phyloP scores from a whole-genome alignment of 1,139 yeast species.

The Arxiozyma slooffiae region DNA sequence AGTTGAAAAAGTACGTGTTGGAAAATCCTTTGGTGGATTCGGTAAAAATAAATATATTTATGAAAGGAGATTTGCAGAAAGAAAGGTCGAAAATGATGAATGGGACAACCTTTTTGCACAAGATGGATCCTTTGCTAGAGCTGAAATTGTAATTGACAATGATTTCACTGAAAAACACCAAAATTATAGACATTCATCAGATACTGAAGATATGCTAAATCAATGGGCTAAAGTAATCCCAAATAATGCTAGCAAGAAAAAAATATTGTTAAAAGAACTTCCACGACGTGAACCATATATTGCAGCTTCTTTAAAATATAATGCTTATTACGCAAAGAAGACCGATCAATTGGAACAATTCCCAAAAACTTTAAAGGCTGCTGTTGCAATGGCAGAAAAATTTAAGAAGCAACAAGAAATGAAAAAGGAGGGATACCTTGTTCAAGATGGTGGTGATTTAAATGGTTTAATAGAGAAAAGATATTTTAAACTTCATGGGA shows the following conservation, averaged over 20 bases:
- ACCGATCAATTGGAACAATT: slow-evolving; percentile 45
- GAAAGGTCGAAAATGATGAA: slow-evolving; percentile 41
- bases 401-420: slow-evolving; percentile 35
- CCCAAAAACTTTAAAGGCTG: slow-evolving; percentile 56
- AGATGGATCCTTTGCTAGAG: slow-evolving; percentile 84
- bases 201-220: slow-evolving; percentile 43
- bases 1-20: slow-evolving; percentile 40
- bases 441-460: slow-evolving; percentile 74
- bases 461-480: slow-evolving; percentile 45
- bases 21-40: slow-evolving; percentile 25
- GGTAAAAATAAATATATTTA: slow-evolving; percentile 32
- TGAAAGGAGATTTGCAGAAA: slow-evolving; percentile 45
- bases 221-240: slow-evolving; percentile 60
- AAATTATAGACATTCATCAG: slow-evolving; percentile 37
- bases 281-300: slow-evolving; percentile 44
- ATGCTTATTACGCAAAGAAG: slow-evolving; percentile 64
- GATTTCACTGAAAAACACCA: slow-evolving; percentile 23
- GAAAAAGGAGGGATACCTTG: slow-evolving; percentile 49
- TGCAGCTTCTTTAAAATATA: slow-evolving; percentile 59
- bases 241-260: slow-evolving; percentile 23
- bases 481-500: slow-evolving; percentile 50
- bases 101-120: slow-evolving; percentile 55
- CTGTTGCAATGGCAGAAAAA: slow-evolving; percentile 44
- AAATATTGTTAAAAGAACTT: slow-evolving; percentile 23
- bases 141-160: slow-evolving; percentile 55